phyloP scores from a whole-genome alignment of 192 early-diverging fungal species.

The Lobosporangium transversale region DNA sequence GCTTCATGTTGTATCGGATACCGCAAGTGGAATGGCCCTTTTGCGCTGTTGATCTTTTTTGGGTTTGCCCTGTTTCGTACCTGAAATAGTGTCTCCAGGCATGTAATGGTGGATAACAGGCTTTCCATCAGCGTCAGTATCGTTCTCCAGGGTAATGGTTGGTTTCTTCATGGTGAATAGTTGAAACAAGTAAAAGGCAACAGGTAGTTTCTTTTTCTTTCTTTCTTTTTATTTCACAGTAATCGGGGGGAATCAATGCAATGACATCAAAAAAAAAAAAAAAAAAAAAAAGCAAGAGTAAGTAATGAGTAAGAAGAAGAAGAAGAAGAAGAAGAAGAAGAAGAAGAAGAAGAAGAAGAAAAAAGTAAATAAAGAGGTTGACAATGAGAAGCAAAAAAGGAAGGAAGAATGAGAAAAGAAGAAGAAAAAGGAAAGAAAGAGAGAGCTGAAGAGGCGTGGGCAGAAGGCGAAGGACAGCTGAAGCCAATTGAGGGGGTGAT shows the following conservation, averaged over 20 bases:
- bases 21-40: too few species aligned
- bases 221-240: too few species aligned
- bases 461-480: not conserved
- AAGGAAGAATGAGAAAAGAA: not conserved
- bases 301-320: too few species aligned
- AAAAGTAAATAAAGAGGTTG: not conserved
- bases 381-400: not conserved
- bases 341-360: not conserved
- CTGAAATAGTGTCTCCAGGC: conserved; percentile 22
- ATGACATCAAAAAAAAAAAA: too few species aligned
- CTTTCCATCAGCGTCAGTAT: not conserved
- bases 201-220: too few species aligned
- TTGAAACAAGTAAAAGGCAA: too few species aligned
- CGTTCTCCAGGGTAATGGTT: conserved; percentile 7
- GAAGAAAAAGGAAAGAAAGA: conserved; percentile 1
- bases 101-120: not conserved
- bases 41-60: too few species aligned
- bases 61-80: not conserved
- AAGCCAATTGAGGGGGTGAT: not conserved
- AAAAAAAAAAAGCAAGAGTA: too few species aligned
- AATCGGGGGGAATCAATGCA: too few species aligned
- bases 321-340: too few species aligned
- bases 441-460: not conserved
- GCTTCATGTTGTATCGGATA: too few species aligned
- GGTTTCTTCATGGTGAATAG: conserved; percentile 23